Base-by-base conservation (phyloP, 352 stramenopile species). In the Phytopythium boreale region DNA sequence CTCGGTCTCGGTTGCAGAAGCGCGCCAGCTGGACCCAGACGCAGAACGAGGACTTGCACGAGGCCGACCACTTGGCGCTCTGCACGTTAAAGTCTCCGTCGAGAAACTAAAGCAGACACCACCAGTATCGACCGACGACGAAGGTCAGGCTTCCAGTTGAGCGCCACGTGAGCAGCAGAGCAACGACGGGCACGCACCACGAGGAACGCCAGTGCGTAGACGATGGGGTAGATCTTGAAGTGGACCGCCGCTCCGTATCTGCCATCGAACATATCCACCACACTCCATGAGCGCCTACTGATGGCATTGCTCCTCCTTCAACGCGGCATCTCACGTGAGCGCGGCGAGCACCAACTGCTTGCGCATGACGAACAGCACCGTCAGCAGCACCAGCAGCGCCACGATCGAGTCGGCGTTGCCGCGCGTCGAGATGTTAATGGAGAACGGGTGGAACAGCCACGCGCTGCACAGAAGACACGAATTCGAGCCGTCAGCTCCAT, bases 391-490 rank as follows among this genome's bases (percentile, higher is more conserved):
- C 24, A 99, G 78, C 46, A 96, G 68, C 53, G 91, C 90, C 59
- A 97, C 91, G 56, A 99, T 86, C 47, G 92, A 94, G 74, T 99
- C 98, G 14, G 96, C 89, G 61, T 97, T 99, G 50, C 98, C 98
- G 41, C 98, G 84, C n/a, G 97, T 99, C 61, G 96, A 99, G 70
- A 99, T 99, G 63, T 99, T 99, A 56, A 99, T 95, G 20, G 96
- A 96, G 59, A 99, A 92, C 20, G 97, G 97, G 70, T 99, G 98
- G 63, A 99, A 99, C 20, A 99, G 73, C 97, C 97, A 99, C 26
- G 98, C 69, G 47, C 82, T 88, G 62, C 9, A 63, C 2, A 11
- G 12, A 14, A 34, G 26, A 24, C 9, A 12, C 26, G 24, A 14
- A 24, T 15, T 17, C 34, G 22, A 46, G 36, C 20, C 14, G 2